Evolutionary conservation across 345 rosid genomes (phyloP).

Genomic region (Acer negundo): DNA sequence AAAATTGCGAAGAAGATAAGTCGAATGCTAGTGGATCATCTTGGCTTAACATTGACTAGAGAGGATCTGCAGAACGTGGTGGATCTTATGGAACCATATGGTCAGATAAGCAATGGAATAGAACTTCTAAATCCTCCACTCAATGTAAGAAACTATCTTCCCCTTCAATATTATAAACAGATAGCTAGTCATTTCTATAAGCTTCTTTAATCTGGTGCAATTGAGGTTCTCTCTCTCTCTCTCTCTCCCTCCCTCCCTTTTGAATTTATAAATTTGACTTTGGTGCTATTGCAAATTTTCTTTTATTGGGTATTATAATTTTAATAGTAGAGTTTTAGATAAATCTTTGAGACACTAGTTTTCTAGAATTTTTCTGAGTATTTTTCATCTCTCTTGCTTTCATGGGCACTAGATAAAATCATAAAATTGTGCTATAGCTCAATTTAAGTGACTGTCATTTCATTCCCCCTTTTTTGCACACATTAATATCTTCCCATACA

Average conservation of each 20-base stretch:
- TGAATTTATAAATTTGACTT: conserved; percentile 6
- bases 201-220: background rate
- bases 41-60: conserved; percentile 74
- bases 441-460: no score
- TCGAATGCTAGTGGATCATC: conserved; percentile 87
- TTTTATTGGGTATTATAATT: background rate
- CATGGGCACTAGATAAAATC: background rate
- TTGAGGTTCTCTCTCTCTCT: background rate
- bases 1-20: conserved; percentile 55
- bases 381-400: background rate
- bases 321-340: background rate
- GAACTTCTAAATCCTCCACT: conserved; percentile 83
- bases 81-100: conserved; percentile 97
- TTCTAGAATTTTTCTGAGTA: background rate
- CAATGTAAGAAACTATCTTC: conserved; percentile 46
- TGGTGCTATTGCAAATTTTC: background rate
- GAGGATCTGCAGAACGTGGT: conserved; percentile 89
- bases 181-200: conserved; percentile 13
- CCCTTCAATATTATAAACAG: background rate
- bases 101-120: conserved; percentile 90
- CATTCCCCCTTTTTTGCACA: background rate
- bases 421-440: background rate
- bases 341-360: background rate
- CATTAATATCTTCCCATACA: background rate
- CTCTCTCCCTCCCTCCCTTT: background rate